phyloP scores from a whole-genome alignment of 345 rosid species.

The Fremontodendron californicum region DNA sequence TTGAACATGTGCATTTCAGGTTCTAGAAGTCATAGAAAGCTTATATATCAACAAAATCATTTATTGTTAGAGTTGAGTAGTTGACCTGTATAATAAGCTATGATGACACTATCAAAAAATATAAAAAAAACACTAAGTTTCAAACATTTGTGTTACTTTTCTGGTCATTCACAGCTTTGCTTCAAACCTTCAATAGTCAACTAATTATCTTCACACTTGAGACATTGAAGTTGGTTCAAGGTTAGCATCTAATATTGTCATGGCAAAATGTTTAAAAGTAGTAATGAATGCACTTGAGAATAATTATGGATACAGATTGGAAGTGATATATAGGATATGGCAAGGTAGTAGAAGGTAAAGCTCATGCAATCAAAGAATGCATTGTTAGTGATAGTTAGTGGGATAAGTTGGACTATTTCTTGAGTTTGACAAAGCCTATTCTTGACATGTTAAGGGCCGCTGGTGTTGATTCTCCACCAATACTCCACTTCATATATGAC shows the following conservation, averaged over 20 bases:
- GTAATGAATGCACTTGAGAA: background rate
- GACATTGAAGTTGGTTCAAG: background rate
- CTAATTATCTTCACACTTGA: background rate
- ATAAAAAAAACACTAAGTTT: background rate
- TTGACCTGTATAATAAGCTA: background rate
- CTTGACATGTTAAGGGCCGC: background rate
- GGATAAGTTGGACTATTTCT: background rate
- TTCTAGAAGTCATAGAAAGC: background rate
- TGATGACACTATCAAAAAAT: background rate
- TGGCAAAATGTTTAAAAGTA: background rate
- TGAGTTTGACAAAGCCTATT: background rate
- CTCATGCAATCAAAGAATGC: background rate
- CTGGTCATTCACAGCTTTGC: background rate
- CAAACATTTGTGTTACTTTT: background rate
- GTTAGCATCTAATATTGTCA: background rate
- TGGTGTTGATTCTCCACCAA: background rate
- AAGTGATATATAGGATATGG: background rate
- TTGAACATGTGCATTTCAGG: background rate
- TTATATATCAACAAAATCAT: background rate
- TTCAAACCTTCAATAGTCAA: background rate
- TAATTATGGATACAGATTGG: background rate
- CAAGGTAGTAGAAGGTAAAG: background rate
- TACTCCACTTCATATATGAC: background rate
- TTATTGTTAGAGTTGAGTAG: background rate
- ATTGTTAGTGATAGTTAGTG: background rate